These are phyloP conservation scores for Entoloma clypeatum DNA, from an alignment of 1,284 basidiomycete species.

Conservation along the genomic window DNA sequence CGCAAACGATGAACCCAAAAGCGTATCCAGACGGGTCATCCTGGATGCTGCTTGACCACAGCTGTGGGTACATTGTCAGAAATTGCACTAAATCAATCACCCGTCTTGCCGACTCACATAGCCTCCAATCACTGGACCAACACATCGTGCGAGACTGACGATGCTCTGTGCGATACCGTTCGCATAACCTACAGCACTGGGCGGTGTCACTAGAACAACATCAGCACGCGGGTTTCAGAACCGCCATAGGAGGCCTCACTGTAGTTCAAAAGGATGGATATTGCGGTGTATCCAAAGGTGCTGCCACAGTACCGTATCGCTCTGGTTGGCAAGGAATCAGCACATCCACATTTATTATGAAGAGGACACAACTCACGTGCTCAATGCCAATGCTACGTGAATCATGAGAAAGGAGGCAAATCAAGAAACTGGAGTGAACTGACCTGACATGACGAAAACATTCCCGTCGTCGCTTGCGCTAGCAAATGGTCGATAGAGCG, in stretches of 20 bases:
- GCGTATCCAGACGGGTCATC: constrained; percentile 67
- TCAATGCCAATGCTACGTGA: constrained; percentile 54
- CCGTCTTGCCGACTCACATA: constrained; percentile 47
- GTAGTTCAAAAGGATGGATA: constrained; percentile 78
- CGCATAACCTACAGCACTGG: constrained; percentile 68
- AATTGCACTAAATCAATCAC: constrained; percentile 4
- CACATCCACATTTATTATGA: constrained; percentile 6
- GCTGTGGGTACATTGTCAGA: constrained; percentile 34
- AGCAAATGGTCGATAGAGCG: constrained; percentile 66
- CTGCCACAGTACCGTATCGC: constrained; percentile 72
- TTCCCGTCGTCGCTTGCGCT: constrained; percentile 59
- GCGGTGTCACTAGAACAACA: constrained; percentile 65
- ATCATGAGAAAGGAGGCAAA: constrained; percentile 13
- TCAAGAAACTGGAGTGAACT: constrained; percentile 24
- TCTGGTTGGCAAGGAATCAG: constrained; percentile 32
- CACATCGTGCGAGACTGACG: constrained; percentile 74
- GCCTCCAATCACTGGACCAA: constrained; percentile 76
- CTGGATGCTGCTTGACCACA: constrained; percentile 74
- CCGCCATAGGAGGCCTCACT: constrained; percentile 42
- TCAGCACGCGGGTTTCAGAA: constrained; percentile 7
- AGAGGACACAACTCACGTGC: constrained; percentile 54
- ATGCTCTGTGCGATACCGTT: constrained; percentile 83
- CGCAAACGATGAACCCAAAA: constrained; percentile 67
- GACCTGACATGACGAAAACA: constrained; percentile 67
- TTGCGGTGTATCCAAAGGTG: constrained; percentile 76